Base-by-base conservation (phyloP, 805 yeast genomes). In the Barnettozyma populi region DNA sequence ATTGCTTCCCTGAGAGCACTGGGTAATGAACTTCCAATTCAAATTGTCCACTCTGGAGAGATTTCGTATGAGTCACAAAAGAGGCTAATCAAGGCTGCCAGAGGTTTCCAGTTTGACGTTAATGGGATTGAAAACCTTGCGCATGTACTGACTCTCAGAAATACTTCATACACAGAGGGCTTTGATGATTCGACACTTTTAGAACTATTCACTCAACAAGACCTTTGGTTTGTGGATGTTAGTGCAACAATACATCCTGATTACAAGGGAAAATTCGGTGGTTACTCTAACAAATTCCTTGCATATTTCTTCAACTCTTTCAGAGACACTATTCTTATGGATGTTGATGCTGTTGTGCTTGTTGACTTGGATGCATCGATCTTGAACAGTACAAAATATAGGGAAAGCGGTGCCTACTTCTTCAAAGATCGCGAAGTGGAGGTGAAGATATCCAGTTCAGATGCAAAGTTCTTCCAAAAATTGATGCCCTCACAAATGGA, bases 291-390 rank as follows among this genome's bases (percentile, higher is more conserved):
- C 55, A 78, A 78, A 54, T 66, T 77, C 43, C 52, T 76, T 18
- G 79, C 80, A 1, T 65, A 69, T 13, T 54, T 76, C 43, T 77
- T 76, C 63, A 71, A 66, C 51, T 66, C 78, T 13, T 79, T 79
- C 53, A 68, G 71, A 45, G 77, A 78, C 52, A 65, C 72, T 34
- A 61, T 79, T 9, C 63, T 79, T 25, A 46, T 79, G 25, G 84
- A 79, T 57, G 73, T 80, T 2, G 84, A 79, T 57, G 64, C 75
- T 0, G 75, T 77, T 2, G 64, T 75, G 1, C 59, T 74, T 36
- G 61, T 69, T 1, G 73, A 76, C 47, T 50, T 67, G 1, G 67
- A 70, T 2, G 58, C 63, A 2, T 60, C 56, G 13, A 61, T 69
- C 29, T 67, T 72, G 62, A 52, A 57, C 52, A 36, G 57, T 51